phyloP scores from a whole-genome alignment of 768 basidiomycete species.

The Mycena epipterygia region DNA sequence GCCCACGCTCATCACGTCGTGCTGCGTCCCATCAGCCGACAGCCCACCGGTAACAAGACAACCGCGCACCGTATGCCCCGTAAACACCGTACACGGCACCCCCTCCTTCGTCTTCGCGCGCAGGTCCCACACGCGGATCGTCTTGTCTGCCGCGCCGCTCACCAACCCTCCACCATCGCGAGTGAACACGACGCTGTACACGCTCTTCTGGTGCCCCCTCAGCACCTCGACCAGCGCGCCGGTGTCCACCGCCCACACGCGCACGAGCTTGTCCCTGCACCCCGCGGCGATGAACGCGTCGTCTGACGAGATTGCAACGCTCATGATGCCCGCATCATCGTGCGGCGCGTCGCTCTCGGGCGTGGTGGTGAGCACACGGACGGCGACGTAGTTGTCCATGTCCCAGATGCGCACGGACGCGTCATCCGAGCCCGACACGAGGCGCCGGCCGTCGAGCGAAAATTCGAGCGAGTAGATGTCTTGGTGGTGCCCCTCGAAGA shows the following conservation, averaged over 20 bases:
- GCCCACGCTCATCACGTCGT: slow-evolving; percentile 46
- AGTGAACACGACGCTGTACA: slow-evolving; percentile 92
- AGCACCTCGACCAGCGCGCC: slow-evolving; percentile 79
- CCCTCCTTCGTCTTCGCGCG: slow-evolving; percentile 37
- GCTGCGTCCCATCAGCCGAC: slow-evolving; percentile 26
- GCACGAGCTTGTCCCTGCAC: slow-evolving; percentile 70
- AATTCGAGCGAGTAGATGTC: slow-evolving; percentile 97
- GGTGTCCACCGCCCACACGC: slow-evolving; percentile 73
- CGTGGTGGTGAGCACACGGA: slow-evolving; percentile 37
- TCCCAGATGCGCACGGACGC: slow-evolving; percentile 49
- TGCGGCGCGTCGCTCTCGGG: slow-evolving; percentile 27
- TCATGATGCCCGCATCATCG: slow-evolving; percentile 67
- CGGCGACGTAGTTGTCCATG: slow-evolving; percentile 36
- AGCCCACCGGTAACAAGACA: not conserved
- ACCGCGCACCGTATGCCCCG: slow-evolving; percentile 81
- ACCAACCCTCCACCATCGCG: slow-evolving; percentile 93
- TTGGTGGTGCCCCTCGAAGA: slow-evolving; percentile 88
- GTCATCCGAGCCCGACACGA: slow-evolving; percentile 85
- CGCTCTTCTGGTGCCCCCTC: slow-evolving; percentile 85
- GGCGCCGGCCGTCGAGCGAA: slow-evolving; percentile 77
- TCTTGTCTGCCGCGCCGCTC: slow-evolving; percentile 92
- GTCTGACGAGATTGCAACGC: slow-evolving; percentile 74
- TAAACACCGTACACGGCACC: slow-evolving; percentile 72
- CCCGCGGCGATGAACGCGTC: slow-evolving; percentile 63
- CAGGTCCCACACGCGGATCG: slow-evolving; percentile 89